Evolutionary conservation across 768 basidiomycete species (phyloP).

Genomic region (Termitomyces sp.): DNA sequence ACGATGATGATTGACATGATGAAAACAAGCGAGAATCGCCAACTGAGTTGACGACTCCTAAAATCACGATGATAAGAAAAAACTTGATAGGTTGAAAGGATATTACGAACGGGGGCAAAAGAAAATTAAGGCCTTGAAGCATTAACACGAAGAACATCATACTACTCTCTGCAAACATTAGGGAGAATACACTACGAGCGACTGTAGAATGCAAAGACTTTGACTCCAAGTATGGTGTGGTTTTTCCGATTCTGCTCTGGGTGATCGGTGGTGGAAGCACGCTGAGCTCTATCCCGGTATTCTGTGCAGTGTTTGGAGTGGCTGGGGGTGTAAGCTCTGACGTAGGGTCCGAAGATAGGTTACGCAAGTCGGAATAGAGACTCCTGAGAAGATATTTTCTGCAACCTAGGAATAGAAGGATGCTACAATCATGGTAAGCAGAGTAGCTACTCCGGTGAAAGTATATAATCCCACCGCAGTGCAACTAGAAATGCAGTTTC

Average conservation of each 20-base stretch:
- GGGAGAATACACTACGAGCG: slow-evolving; percentile 58
- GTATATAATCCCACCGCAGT: slow-evolving; percentile 5
- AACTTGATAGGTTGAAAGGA: neutral
- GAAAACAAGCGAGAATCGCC: slow-evolving; percentile 60
- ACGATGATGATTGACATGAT: slow-evolving; percentile 63
- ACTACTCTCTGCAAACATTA: slow-evolving; percentile 74
- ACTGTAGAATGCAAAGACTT: slow-evolving; percentile 48
- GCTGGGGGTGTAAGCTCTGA: slow-evolving; percentile 18
- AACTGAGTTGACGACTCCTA: slow-evolving; percentile 65
- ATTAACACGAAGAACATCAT: slow-evolving; percentile 70
- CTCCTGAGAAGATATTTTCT: slow-evolving; percentile 54
- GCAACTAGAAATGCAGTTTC: slow-evolving; percentile 4
- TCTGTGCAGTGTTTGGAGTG: slow-evolving; percentile 14
- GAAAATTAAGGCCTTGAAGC: slow-evolving; percentile 58
- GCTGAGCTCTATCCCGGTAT: slow-evolving; percentile 33
- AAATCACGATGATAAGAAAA: neutral
- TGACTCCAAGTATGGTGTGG: slow-evolving; percentile 6
- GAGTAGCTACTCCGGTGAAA: neutral
- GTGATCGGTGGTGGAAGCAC: slow-evolving; percentile 35
- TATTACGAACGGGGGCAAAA: slow-evolving; percentile 44
- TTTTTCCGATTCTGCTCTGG: slow-evolving; percentile 20
- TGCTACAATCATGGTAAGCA: slow-evolving; percentile 26
- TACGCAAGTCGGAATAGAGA: slow-evolving; percentile 58
- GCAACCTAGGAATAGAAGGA: slow-evolving; percentile 52
- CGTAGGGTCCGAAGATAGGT: slow-evolving; percentile 31